Percentiles rank a stretch among this genome's conserved stretches.
phyloP scores from a whole-genome alignment of 2,329 filamentous ascomycete species.

The Fusarium redolens region DNA sequence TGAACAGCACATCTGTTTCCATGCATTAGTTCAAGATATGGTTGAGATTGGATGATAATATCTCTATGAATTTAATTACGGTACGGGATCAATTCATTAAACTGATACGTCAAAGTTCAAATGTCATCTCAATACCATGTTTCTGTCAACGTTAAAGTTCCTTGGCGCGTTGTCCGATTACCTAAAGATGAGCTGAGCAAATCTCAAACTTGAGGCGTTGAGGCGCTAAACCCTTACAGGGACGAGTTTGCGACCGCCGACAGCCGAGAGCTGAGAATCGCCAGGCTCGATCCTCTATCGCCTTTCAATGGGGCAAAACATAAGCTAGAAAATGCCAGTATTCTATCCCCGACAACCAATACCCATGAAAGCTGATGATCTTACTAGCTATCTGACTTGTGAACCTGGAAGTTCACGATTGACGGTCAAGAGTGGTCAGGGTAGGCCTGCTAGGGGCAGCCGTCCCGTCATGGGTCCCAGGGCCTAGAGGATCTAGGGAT shows the following conservation, averaged over 20 bases:
- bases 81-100: background rate
- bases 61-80: background rate
- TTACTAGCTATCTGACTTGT: background rate
- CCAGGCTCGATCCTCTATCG: background rate
- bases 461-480: background rate
- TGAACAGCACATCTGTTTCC: background rate
- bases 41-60: background rate
- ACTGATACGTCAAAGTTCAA: background rate
- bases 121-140: background rate
- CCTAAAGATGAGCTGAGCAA: background rate
- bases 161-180: background rate
- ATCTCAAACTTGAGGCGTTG: background rate
- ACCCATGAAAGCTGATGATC: too few relatives aligned
- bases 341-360: background rate
- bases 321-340: background rate
- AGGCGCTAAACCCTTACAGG: background rate
- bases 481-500: background rate
- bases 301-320: background rate
- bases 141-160: background rate
- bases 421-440: background rate
- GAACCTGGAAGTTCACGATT: background rate
- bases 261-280: background rate
- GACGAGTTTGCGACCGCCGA: background rate
- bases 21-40: background rate
- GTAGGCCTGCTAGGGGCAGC: background rate